phyloP scores from a whole-genome alignment of 179 eudicot genomes.

The Beta corolliflora region DNA sequence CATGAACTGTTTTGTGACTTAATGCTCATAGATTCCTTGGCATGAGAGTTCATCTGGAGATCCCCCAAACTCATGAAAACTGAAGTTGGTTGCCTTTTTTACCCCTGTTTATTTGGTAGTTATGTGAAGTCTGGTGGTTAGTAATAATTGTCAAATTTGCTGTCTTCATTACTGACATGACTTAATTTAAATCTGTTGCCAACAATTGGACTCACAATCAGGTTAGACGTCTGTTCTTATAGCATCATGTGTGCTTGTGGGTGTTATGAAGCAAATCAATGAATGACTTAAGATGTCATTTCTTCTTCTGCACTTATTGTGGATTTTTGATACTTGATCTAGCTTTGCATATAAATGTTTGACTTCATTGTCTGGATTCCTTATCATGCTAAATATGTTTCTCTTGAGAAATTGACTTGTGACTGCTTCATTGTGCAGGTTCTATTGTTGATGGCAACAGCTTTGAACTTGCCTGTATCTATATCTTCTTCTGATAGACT shows the following conservation, averaged over 20 bases:
- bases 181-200: not conserved
- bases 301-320: not conserved
- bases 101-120: not conserved
- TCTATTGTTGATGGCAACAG: constrained; percentile 89
- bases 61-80: not conserved
- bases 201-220: no score
- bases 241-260: not conserved
- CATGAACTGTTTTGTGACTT: not conserved
- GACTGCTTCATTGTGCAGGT: constrained; percentile 50
- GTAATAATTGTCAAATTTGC: not conserved
- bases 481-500: constrained; percentile 38
- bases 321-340: not conserved
- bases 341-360: not conserved
- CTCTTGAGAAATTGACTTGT: not conserved
- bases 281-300: not conserved
- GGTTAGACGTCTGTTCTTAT: constrained; percentile 1
- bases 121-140: constrained; percentile 1
- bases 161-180: not conserved
- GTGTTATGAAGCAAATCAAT: not conserved
- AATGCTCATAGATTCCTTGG: not conserved
- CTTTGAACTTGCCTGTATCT: constrained; percentile 58
- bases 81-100: not conserved
- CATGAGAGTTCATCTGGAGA: not conserved
- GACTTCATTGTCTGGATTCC: not conserved
- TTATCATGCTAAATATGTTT: not conserved